Conservation (phyloP, 176 grass and related monocot species). For the Triticum timopheevii region DNA sequence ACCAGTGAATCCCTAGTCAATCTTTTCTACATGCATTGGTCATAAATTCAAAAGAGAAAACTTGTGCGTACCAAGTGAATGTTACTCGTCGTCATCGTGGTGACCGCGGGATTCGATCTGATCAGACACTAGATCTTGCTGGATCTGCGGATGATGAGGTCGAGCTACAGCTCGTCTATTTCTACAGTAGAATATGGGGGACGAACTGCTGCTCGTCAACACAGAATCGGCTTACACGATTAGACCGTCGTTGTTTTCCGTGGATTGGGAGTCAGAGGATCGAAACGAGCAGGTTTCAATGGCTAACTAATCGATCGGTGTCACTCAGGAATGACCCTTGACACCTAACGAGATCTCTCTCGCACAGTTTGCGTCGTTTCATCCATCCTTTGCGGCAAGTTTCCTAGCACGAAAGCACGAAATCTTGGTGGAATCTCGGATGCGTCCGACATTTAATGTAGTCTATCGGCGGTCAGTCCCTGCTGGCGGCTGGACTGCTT, state of each 20-base stretch:
- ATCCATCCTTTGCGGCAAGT: background rate
- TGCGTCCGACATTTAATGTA: background rate
- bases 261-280: background rate
- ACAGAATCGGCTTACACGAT: conserved; percentile 5
- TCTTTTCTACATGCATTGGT: background rate
- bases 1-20: background rate
- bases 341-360: conserved; percentile 30
- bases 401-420: background rate
- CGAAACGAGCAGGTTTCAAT: conserved; percentile 5
- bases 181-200: background rate
- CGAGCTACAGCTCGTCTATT: too few species aligned
- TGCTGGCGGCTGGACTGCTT: background rate
- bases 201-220: conserved; percentile 17
- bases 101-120: conserved; percentile 23
- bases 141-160: too few species aligned
- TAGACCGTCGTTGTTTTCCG: background rate
- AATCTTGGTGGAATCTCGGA: background rate
- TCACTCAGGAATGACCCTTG: background rate
- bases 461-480: background rate
- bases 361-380: background rate
- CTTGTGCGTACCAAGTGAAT: background rate
- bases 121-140: conserved; percentile 29
- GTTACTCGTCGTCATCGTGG: background rate
- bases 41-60: background rate
- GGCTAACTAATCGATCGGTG: background rate